Percentiles rank a stretch among this genome's conserved stretches.
These are phyloP conservation scores for Eremothecium cymbalariae DNA, from an alignment of 1,139 yeast species.

Conservation along the genomic window DNA sequence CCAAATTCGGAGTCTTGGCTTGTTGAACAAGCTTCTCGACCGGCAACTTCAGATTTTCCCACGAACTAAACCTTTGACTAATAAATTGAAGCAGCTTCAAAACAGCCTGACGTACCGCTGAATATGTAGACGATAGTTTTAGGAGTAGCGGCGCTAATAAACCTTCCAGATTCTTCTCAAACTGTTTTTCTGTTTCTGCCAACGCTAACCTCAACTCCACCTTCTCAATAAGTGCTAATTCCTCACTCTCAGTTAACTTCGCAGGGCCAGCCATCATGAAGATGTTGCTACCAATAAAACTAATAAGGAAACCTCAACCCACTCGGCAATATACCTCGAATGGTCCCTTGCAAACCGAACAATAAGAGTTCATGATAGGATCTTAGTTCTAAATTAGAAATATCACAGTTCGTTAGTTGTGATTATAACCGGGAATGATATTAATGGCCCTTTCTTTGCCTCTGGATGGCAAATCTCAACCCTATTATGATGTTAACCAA, in stretches of 20 bases:
- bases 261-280: neutral
- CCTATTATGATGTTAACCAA: too few species aligned
- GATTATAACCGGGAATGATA: too few species aligned
- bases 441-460: too few species aligned
- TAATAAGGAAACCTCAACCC: too few species aligned
- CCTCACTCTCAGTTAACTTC: slow-evolving; percentile 35
- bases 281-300: too few species aligned
- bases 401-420: too few species aligned
- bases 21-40: slow-evolving; percentile 54
- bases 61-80: slow-evolving; percentile 56
- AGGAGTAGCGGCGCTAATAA: slow-evolving; percentile 73
- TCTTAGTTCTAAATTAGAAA: too few species aligned
- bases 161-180: slow-evolving; percentile 50
- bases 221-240: slow-evolving; percentile 52
- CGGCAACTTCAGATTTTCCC: slow-evolving; percentile 52
- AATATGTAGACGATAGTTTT: slow-evolving; percentile 67
- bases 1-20: slow-evolving; percentile 46
- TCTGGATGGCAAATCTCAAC: too few species aligned
- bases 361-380: too few species aligned
- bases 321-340: too few species aligned
- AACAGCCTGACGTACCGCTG: slow-evolving; percentile 60
- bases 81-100: slow-evolving; percentile 59
- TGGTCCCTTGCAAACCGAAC: too few species aligned
- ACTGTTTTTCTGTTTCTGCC: slow-evolving; percentile 59
- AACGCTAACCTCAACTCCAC: slow-evolving; percentile 82